Base-by-base conservation (phyloP, 2,329 filamentous ascomycete species). In the Xylaria sp. region DNA sequence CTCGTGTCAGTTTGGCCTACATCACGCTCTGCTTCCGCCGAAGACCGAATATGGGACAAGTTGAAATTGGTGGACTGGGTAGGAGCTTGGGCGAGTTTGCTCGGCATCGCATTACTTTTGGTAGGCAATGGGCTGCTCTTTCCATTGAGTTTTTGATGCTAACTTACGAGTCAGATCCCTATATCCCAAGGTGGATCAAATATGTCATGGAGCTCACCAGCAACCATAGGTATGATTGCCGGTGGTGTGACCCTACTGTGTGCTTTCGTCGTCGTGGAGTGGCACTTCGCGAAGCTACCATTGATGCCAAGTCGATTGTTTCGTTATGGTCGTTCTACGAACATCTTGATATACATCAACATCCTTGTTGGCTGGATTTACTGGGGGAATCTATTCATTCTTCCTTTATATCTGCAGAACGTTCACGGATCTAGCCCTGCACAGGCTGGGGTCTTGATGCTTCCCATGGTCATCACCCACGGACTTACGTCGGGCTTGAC, bases 391-490 rank as follows among this genome's bases (percentile, higher is more conserved):
- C 28, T 64, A 10, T 64, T 64, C 42, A 13, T 64, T 23, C 6
- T 64, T 11, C 62, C 62, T 9, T 36, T 64, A 13, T 64, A 64
- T 42, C 31, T 64, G n/a, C 62, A 64, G 20, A 64, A 64, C 17
- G 62, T 64, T 23, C 46, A 10, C 11, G 64, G 64, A 11, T 57
- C 23, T 6, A 57, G 40, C 15, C 64, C 58, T 7, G 40, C 58
- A 31, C 11, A 15, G 23, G 64, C 64, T 13, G 64, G 58, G 3
- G 10, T 58, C 13, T 54, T 66, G n/a, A 58, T 63, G 56, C n/a
- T 66, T 10, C 64, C 64, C 2, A 62, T 66, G 58, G 64, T 66
- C 28, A 42, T 63, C 33, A 20, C 58, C 40, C 65, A 67, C 10
- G 65, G 49, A 20, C 49, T 63, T 26, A 56, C 59, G 11, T 67